A percentile compares a stretch with the other conserved stretches of the same genome.
Conservation (phyloP, 371 early-diverging fungal genomes). For the Apophysomyces variabilis region DNA sequence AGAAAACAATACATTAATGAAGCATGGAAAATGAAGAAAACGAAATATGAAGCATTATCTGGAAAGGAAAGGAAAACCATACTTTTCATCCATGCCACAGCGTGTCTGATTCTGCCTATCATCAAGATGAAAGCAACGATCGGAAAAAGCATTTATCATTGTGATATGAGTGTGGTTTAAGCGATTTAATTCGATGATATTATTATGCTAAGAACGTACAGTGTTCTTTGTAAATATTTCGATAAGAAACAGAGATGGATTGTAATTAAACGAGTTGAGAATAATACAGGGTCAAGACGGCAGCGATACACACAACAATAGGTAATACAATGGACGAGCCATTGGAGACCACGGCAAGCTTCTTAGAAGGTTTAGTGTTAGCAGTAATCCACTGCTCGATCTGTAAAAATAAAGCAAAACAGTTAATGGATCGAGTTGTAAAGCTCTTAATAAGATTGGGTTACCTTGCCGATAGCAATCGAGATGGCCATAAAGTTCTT, state of each 20-base stretch:
- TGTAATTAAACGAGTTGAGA: not conserved
- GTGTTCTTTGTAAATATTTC: not conserved
- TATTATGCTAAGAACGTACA: not conserved
- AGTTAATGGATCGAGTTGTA: not conserved
- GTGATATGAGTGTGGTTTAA: too few species aligned
- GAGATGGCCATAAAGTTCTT: conserved; percentile 74
- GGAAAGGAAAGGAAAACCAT: too few species aligned
- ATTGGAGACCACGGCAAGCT: not conserved
- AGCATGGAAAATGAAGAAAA: conserved; percentile 21
- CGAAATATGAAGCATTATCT: not conserved
- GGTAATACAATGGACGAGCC: conserved; percentile 3
- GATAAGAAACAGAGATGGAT: not conserved
- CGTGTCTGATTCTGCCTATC: too few species aligned
- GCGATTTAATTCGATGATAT: too few species aligned
- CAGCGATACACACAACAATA: conserved; percentile 13
- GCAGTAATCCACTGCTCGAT: conserved; percentile 53
- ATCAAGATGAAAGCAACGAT: too few species aligned
- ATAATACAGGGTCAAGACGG: not conserved
- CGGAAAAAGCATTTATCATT: too few species aligned
- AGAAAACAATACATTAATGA: not conserved
- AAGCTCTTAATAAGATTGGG: not conserved
- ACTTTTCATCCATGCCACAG: too few species aligned
- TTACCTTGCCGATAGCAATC: conserved; percentile 61
- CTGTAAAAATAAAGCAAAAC: conserved; percentile 16
- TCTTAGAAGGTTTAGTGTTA: conserved; percentile 17